Conservation (phyloP, 208 protist species). For the Acanthamoeba quina region DNA sequence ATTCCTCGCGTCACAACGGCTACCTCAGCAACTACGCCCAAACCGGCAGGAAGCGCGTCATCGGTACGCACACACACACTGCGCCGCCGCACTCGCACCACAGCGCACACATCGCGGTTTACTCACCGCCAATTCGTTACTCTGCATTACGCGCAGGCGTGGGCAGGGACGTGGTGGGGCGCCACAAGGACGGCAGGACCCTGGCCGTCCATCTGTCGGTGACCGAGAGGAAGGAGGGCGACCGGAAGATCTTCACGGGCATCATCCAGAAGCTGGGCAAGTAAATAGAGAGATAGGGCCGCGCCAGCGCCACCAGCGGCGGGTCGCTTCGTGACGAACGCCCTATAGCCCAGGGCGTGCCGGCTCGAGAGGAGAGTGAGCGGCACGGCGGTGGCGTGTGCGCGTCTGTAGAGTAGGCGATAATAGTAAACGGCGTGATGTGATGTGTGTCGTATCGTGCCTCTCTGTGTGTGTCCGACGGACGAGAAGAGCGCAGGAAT, state of each 20-base stretch:
- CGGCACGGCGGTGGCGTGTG: neutral
- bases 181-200: slow-evolving; percentile 65
- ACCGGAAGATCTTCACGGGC: slow-evolving; percentile 71
- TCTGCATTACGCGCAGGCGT: neutral
- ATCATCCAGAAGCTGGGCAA: slow-evolving; percentile 63
- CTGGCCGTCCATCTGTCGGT: slow-evolving; percentile 48
- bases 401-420: neutral
- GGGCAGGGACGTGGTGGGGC: slow-evolving; percentile 62
- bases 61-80: neutral
- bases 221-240: slow-evolving; percentile 68
- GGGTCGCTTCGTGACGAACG: no score
- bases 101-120: no score
- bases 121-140: no score
- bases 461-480: no score
- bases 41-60: slow-evolving; percentile 49
- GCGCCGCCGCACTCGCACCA: neutral
- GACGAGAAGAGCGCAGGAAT: no score
- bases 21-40: slow-evolving; percentile 28
- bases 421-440: no score
- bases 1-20: slow-evolving; percentile 24
- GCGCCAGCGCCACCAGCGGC: no score
- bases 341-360: no score
- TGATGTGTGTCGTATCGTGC: no score
- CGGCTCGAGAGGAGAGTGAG: no score
- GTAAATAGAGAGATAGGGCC: neutral